Percentiles rank a stretch among this genome's conserved stretches.
Conservation (phyloP, 2,329 filamentous ascomycete genomes). For the Fusarium fracticaudum region DNA sequence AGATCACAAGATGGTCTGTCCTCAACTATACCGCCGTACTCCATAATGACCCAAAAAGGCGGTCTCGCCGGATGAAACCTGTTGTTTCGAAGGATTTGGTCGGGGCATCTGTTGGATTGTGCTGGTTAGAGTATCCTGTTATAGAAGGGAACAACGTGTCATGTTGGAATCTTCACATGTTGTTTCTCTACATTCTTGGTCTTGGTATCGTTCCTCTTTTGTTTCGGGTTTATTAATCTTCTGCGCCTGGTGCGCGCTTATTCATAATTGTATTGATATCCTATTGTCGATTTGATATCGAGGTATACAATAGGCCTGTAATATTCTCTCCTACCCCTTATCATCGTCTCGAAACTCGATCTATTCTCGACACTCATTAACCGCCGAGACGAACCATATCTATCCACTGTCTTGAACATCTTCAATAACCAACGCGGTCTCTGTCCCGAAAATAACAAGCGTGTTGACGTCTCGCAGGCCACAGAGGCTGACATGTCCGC, state of each 20-base stretch:
- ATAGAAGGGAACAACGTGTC: background rate
- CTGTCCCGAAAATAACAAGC: background rate
- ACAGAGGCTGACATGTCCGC: conserved; percentile 3
- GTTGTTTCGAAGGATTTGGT: conserved; percentile 11
- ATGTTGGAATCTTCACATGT: background rate
- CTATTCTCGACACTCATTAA: background rate
- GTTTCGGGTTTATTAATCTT: background rate
- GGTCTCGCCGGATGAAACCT: background rate
- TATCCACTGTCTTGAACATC: background rate
- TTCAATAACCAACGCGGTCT: background rate
- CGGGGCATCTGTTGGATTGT: conserved; percentile 5
- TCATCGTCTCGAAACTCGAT: background rate
- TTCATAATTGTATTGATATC: background rate
- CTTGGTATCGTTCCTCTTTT: background rate
- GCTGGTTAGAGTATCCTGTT: background rate
- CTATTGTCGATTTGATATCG: conserved; percentile 9
- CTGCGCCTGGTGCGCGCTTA: background rate
- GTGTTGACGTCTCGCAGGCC: background rate
- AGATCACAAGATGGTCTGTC: conserved; percentile 14
- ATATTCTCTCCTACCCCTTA: background rate
- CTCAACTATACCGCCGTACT: background rate
- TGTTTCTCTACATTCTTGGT: background rate
- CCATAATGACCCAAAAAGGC: background rate
- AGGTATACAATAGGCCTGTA: background rate
- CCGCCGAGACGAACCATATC: background rate